Evolutionary conservation across 208 protist genomes (phyloP).

Genomic region (Crithidia brevicula): DNA sequence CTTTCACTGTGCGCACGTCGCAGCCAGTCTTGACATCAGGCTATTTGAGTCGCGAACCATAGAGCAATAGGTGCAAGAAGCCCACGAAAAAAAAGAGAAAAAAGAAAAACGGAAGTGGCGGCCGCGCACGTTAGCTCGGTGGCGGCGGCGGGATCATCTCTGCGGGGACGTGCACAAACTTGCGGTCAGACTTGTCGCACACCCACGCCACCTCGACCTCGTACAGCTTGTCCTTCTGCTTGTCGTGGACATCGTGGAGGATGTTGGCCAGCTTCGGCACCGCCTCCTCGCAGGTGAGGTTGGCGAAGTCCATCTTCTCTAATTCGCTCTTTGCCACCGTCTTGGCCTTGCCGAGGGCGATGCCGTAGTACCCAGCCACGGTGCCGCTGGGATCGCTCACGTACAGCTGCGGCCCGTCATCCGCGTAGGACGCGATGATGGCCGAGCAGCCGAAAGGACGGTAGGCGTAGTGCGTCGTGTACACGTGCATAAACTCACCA

Average conservation of each 20-base stretch:
- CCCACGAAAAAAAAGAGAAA: slow-evolving; percentile 1
- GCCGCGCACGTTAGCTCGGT: slow-evolving; percentile 9
- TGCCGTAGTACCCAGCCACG: slow-evolving; percentile 95
- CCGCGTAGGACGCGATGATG: slow-evolving; percentile 94
- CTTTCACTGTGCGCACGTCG: too few species aligned
- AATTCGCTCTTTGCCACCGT: slow-evolving; percentile 98
- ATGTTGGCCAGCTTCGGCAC: slow-evolving; percentile 96
- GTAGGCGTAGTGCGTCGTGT: slow-evolving; percentile 95
- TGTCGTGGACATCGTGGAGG: slow-evolving; percentile 83
- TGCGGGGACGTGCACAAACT: slow-evolving; percentile 75
- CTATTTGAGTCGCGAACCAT: too few species aligned
- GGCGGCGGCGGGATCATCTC: slow-evolving; percentile 59
- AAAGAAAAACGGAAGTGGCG: slow-evolving; percentile 1
- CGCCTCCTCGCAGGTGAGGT: slow-evolving; percentile 94
- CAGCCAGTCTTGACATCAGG: too few species aligned
- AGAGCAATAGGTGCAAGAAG: too few species aligned
- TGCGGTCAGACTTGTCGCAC: slow-evolving; percentile 88
- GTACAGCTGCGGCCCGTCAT: slow-evolving; percentile 96
- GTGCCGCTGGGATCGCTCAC: slow-evolving; percentile 97
- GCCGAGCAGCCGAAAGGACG: slow-evolving; percentile 97
- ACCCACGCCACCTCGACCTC: slow-evolving; percentile 98
- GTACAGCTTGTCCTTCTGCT: slow-evolving; percentile 96
- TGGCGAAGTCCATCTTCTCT: slow-evolving; percentile 97
- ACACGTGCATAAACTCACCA: slow-evolving; percentile 95
- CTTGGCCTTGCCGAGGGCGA: slow-evolving; percentile 98